A percentile compares a stretch with the other conserved stretches of the same genome.
These are phyloP conservation scores for Plectosphaerella sp. DNA, from an alignment of 2,329 filamentous ascomycete species.

Conservation along the genomic window DNA sequence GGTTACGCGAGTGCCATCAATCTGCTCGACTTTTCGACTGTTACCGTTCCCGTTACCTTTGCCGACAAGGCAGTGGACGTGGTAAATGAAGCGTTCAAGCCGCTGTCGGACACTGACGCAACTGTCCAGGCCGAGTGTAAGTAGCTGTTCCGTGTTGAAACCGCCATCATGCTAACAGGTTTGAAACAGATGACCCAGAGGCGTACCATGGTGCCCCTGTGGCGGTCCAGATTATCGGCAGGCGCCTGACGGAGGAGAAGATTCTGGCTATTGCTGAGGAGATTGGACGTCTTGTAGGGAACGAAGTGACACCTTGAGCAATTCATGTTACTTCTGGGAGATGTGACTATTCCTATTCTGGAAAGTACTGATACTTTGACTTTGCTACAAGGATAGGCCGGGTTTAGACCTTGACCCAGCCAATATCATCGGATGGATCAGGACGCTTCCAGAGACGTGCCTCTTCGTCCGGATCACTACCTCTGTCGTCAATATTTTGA, in stretches of 20 bases:
- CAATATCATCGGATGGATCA: too few species aligned
- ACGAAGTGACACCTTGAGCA: background rate
- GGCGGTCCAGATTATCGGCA: slow-evolving; percentile 19
- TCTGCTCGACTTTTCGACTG: slow-evolving; percentile 32
- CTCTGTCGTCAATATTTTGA: too few species aligned
- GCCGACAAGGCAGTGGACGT: slow-evolving; percentile 32
- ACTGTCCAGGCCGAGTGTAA: slow-evolving; percentile 18
- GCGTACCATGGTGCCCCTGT: slow-evolving; percentile 18
- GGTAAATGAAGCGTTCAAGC: slow-evolving; percentile 10
- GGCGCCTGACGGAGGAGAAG: slow-evolving; percentile 18
- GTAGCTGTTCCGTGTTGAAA: slow-evolving; percentile 4
- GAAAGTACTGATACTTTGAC: too few species aligned
- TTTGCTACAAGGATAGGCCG: too few species aligned
- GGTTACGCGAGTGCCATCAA: slow-evolving; percentile 31
- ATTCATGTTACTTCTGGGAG: too few species aligned
- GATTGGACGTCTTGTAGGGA: slow-evolving; percentile 8
- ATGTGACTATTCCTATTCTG: too few species aligned
- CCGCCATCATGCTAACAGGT: background rate
- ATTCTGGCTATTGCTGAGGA: slow-evolving; percentile 27
- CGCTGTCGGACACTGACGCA: slow-evolving; percentile 15
- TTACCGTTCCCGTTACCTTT: slow-evolving; percentile 38
- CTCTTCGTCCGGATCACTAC: too few species aligned
- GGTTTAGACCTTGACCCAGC: too few species aligned
- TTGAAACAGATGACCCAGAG: slow-evolving; percentile 12
- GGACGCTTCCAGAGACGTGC: too few species aligned